Evolutionary conservation across 2,329 filamentous ascomycete genomes (phyloP), one percentile per base, ranked within the genome.

Genomic region (Albifimbria verrucaria): DNA sequence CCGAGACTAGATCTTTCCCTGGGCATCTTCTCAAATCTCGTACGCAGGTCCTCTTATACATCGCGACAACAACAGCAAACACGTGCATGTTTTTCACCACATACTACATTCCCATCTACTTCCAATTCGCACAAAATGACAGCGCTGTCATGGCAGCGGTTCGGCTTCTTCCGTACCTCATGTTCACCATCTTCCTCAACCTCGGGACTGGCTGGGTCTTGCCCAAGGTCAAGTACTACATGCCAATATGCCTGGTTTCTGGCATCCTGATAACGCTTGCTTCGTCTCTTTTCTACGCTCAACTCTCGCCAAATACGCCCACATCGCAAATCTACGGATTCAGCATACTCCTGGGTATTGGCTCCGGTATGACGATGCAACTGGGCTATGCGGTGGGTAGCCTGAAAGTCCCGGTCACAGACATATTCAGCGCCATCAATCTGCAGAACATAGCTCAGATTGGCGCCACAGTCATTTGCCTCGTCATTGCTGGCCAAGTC

Each of bases 371-470:
- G 6, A 57, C 57, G 10, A 43, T 62, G 6, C 63, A 67, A 55
- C 55, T 64, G 10, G 62, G 64, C 36, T 69, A 66, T 53, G 57
- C 65, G 4, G 58, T 70, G 3, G 62, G 59, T 20, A 57, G 58
- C 2, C 45, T 67, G 11, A 61, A 57, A 9, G 60, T n/a, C n/a
- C n/a, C n/a, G n/a, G 57, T 59, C 47, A 48, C 59, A 46, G 58
- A 54, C 22, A 58, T 67, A 52, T 58, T 25, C 45, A 18, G n/a
- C n/a, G 41, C 41, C 41, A 12, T 43, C 11, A 15, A 12, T 9
- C 32, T 69, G 23, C 63, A 65, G 52, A 69, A 68, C 47, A 39
- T 68, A 12, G 51, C 54, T 18, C 64, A 68, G 56, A 61, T 65
- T 20, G 62, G 58, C 43, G 59, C 57, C 32, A 57, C 57, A 17